A percentile compares a stretch with the other conserved stretches of the same genome.
phyloP scores from a whole-genome alignment of 2,329 filamentous ascomycete species.

The Xylariaceae sp. region DNA sequence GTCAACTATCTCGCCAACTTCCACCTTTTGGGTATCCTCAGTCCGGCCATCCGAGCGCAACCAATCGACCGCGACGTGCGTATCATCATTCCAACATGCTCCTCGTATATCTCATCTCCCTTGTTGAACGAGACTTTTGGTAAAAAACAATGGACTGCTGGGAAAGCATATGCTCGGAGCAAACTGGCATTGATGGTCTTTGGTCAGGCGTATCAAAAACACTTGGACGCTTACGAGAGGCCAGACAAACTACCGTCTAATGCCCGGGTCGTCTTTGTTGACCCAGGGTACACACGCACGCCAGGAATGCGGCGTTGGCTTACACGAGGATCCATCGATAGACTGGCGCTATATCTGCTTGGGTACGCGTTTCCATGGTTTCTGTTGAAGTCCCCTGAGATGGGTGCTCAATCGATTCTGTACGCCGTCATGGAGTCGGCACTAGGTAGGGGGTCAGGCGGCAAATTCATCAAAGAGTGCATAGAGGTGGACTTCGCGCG shows the following conservation, averaged over 20 bases:
- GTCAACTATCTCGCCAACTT: constrained; percentile 96
- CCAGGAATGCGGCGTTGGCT: constrained; percentile 86
- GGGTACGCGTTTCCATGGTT: constrained; percentile 83
- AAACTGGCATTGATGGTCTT: constrained; percentile 85
- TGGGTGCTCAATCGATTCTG: constrained; percentile 83
- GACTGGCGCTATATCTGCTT: constrained; percentile 70
- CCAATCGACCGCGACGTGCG: constrained; percentile 91
- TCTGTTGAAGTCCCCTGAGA: constrained; percentile 75
- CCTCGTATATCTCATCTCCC: constrained; percentile 77
- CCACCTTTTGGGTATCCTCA: constrained; percentile 86
- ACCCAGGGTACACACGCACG: constrained; percentile 80
- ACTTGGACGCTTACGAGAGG: constrained; percentile 76
- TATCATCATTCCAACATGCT: constrained; percentile 81
- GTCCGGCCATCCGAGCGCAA: constrained; percentile 83
- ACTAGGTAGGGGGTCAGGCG: constrained; percentile 61
- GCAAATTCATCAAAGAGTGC: constrained; percentile 84
- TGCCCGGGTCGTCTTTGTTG: constrained; percentile 77
- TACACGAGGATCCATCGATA: constrained; percentile 76
- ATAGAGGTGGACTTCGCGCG: constrained; percentile 67
- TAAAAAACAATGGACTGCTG: constrained; percentile 50
- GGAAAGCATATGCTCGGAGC: constrained; percentile 58
- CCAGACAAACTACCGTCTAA: constrained; percentile 81
- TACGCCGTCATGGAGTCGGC: constrained; percentile 79
- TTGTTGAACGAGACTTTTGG: constrained; percentile 53
- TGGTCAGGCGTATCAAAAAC: constrained; percentile 86